A percentile compares a stretch with the other conserved stretches of the same genome.
Evolutionary conservation across 805 yeast species (phyloP).

Genomic region (Zygosaccharomyces gambellarensis): DNA sequence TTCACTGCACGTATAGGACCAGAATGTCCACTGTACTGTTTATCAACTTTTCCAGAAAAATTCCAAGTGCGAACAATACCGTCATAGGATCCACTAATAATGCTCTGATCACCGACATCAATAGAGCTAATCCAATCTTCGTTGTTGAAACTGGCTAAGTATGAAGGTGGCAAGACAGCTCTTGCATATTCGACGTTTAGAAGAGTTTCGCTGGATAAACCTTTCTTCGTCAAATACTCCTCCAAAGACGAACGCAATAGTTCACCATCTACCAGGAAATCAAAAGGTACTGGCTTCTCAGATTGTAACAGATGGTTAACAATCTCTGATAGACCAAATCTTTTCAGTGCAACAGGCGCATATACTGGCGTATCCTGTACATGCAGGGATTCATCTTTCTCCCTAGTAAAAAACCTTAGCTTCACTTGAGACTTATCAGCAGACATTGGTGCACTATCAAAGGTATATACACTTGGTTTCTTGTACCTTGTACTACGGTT

Average conservation of each 20-base stretch:
- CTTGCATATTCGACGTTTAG: slow-evolving; percentile 84
- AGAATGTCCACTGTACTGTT: slow-evolving; percentile 81
- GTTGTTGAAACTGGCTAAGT: slow-evolving; percentile 77
- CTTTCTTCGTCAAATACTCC: slow-evolving; percentile 70
- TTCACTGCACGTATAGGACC: slow-evolving; percentile 80
- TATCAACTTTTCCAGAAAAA: slow-evolving; percentile 69
- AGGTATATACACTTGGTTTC: background rate
- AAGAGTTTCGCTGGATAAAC: slow-evolving; percentile 75
- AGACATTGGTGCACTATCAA: slow-evolving; percentile 10
- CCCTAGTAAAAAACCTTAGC: slow-evolving; percentile 81
- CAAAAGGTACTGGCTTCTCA: slow-evolving; percentile 79
- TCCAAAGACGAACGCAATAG: slow-evolving; percentile 73
- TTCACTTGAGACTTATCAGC: slow-evolving; percentile 62
- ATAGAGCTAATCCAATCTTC: slow-evolving; percentile 92
- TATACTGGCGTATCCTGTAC: slow-evolving; percentile 77
- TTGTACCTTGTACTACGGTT: background rate
- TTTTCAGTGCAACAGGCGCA: slow-evolving; percentile 79
- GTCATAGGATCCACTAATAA: slow-evolving; percentile 88
- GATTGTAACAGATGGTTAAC: slow-evolving; percentile 74
- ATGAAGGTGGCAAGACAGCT: slow-evolving; percentile 92
- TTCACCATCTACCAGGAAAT: slow-evolving; percentile 82
- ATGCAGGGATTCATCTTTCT: slow-evolving; percentile 65
- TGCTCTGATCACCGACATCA: slow-evolving; percentile 42
- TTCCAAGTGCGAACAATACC: slow-evolving; percentile 91
- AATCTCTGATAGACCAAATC: slow-evolving; percentile 91